Conservation (phyloP, 2,329 filamentous ascomycete genomes). For the Tolypocladium album region DNA sequence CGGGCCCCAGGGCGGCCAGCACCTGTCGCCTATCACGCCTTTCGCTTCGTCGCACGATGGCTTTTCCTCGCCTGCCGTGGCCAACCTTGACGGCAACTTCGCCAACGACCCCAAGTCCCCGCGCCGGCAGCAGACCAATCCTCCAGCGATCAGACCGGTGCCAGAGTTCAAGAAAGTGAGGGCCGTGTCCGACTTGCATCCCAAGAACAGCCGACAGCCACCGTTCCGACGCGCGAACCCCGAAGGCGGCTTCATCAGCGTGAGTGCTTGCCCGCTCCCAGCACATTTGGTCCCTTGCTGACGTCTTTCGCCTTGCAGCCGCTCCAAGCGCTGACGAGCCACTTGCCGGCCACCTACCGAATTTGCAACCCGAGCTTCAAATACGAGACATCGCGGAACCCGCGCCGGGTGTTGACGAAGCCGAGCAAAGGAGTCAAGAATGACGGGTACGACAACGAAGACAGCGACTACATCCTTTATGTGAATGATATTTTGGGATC, state of each 20-base stretch:
- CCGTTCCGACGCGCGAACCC: conserved; percentile 88
- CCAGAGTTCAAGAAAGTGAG: conserved; percentile 80
- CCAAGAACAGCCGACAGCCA: conserved; percentile 78
- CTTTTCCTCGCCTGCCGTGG: conserved; percentile 63
- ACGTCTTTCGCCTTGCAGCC: conserved; percentile 44
- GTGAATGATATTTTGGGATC: conserved; percentile 98
- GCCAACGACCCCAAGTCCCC: conserved; percentile 47
- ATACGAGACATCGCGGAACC: conserved; percentile 96
- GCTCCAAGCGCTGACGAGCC: conserved; percentile 86
- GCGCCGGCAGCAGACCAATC: conserved; percentile 39
- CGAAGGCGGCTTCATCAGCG: conserved; percentile 95
- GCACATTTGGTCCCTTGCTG: neutral
- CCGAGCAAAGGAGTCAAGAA: conserved; percentile 98
- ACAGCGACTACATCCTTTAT: conserved; percentile 98
- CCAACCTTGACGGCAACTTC: conserved; percentile 59
- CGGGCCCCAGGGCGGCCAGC: conserved; percentile 40
- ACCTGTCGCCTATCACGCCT: conserved; percentile 63
- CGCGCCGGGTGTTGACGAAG: conserved; percentile 89
- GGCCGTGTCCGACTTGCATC: conserved; percentile 62
- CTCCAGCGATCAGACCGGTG: conserved; percentile 49
- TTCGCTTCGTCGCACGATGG: conserved; percentile 58
- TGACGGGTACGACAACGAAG: conserved; percentile 97
- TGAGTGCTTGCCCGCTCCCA: conserved; percentile 33
- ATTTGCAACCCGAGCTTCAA: conserved; percentile 98
- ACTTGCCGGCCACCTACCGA: conserved; percentile 89